phyloP scores from a whole-genome alignment of 768 basidiomycete species.

The Tricholoma matsutake region DNA sequence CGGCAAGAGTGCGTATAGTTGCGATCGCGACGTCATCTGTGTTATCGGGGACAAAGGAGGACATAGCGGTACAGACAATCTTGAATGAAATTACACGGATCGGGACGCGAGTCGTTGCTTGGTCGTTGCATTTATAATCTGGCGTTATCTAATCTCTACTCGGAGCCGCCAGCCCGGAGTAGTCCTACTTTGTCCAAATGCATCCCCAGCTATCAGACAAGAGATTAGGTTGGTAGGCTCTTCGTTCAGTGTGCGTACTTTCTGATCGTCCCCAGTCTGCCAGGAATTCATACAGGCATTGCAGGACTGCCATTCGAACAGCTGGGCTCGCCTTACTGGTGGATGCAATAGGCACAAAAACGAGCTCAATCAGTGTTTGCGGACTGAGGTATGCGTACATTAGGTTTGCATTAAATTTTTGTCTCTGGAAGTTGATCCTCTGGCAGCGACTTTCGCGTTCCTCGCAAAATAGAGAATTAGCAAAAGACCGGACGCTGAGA shows the following conservation, averaged over 20 bases:
- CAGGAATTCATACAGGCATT: conserved; percentile 77
- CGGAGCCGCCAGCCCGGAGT: no score
- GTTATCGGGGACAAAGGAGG: conserved; percentile 35
- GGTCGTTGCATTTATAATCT: neutral
- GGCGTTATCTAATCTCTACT: conserved; percentile 11
- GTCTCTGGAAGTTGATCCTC: neutral
- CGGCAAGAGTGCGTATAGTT: conserved; percentile 75
- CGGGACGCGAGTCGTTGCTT: no score
- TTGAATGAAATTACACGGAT: neutral
- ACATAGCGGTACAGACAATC: conserved; percentile 27
- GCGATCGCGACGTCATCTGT: conserved; percentile 60
- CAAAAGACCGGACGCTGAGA: conserved; percentile 55
- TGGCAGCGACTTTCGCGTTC: conserved; percentile 58
- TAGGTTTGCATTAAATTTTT: neutral
- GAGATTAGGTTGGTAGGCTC: conserved; percentile 41
- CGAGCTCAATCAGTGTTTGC: conserved; percentile 66
- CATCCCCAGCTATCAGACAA: conserved; percentile 73
- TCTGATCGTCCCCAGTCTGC: conserved; percentile 46
- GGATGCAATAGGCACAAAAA: conserved; percentile 69
- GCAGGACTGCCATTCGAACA: conserved; percentile 61
- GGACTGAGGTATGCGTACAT: conserved; percentile 57
- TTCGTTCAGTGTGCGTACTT: conserved; percentile 1
- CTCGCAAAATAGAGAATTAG: conserved; percentile 52
- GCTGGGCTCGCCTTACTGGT: conserved; percentile 65
- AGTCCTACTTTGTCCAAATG: conserved; percentile 40